Base-by-base conservation (phyloP, 805 yeast species). In the Lachancea thermotolerans region DNA sequence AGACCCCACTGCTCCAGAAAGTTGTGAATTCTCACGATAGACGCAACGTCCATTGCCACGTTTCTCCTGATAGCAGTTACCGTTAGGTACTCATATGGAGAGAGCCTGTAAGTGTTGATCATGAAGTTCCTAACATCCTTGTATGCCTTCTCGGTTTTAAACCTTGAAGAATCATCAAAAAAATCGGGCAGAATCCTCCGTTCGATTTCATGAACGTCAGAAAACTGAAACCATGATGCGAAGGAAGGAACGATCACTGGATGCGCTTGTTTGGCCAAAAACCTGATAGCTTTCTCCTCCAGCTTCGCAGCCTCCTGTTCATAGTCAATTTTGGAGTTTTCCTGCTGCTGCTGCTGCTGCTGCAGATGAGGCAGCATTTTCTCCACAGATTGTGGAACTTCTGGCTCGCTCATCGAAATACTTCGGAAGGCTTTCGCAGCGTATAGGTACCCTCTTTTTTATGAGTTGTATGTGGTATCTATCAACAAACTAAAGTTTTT, bases 1-100 rank as follows among this genome's bases (percentile, higher is more conserved):
- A 90, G 70, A 0, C 97, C 97, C 97, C 97, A 90, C 62, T 84
- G 85, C 54, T 80, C 86, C 47, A 90, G 68, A 59, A 90, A 89
- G 42, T 81, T 74, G 59, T 87, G 95, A 8, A 90, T 79, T 51
- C 96, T 78, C 73, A 89, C 77, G 49, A 90, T 75, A 0, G 96
- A 78, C 2, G 95, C 91, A 6, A 88, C 95, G 68, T 90, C 97
- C 46, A 96, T 95, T 11, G 87, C 89, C 46, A 90, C 72, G 54
- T 87, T 87, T 56, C 97, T 80, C 61, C 98, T 80, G 45, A 89
- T 84, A 0, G 96, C 95, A 0, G 97, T 90, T 47, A 87, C 80
- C 0, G 96, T 85, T 35, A 90, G 69, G 58, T 86, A 89, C 62
- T 90, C 96, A 55, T 83, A 83, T 17, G 96, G 96, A 53, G 90